Percentiles rank a stretch among this genome's conserved stretches.
Conservation (phyloP, 2,329 filamentous ascomycete species). For the Raffaelea arxii region DNA sequence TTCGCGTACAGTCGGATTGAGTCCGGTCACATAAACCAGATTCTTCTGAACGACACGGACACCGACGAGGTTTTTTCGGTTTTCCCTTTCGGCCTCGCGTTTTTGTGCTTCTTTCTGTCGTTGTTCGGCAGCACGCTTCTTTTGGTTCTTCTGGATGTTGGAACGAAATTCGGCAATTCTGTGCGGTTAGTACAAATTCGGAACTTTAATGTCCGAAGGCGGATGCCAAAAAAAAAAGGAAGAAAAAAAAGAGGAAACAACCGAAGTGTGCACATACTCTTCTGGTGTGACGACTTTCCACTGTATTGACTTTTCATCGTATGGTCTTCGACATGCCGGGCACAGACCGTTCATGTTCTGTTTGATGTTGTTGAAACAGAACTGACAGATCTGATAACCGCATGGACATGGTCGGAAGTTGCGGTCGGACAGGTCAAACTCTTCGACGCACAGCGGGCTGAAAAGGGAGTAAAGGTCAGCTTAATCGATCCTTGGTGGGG, state of each 20-base stretch:
- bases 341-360: conserved; percentile 96
- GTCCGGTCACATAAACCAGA: conserved; percentile 91
- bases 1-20: conserved; percentile 85
- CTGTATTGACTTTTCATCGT: conserved; percentile 94
- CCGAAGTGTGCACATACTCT: conserved; percentile 55
- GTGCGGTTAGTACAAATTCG: neutral
- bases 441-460: conserved; percentile 96
- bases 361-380: conserved; percentile 99
- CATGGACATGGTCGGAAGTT: conserved; percentile 97
- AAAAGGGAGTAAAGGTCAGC: conserved; percentile 11
- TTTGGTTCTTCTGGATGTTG: conserved; percentile 81
- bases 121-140: conserved; percentile 72
- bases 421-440: conserved; percentile 94
- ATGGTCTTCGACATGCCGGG: conserved; percentile 90
- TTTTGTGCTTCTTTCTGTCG: conserved; percentile 94
- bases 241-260: neutral
- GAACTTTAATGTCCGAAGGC: neutral
- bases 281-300: conserved; percentile 92
- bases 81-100: conserved; percentile 89
- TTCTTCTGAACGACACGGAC: conserved; percentile 98
- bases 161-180: conserved; percentile 67
- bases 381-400: conserved; percentile 99
- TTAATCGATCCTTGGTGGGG: conserved; percentile 9
- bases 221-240: neutral
- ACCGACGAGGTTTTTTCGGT: conserved; percentile 89